phyloP scores from a whole-genome alignment of 352 stramenopile species.

The Phytopythium helicoides region DNA sequence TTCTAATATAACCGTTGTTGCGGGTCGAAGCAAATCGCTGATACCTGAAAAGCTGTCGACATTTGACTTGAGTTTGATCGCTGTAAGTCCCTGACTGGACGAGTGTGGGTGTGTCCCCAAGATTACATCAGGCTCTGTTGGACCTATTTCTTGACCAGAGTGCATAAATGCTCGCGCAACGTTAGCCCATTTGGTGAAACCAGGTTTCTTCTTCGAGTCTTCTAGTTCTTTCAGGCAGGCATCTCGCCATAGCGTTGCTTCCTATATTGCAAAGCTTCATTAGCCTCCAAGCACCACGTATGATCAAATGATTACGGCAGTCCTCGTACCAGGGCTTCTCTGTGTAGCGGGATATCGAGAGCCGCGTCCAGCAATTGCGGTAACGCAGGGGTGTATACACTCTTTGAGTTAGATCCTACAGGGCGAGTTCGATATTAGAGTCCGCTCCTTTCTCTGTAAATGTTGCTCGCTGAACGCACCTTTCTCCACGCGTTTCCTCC shows the following conservation, averaged over 20 bases:
- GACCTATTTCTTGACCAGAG: not conserved
- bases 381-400: not conserved
- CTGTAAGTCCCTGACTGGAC: not conserved
- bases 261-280: slow-evolving; percentile 11
- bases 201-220: slow-evolving; percentile 19
- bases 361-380: not conserved
- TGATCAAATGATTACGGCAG: not conserved
- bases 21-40: slow-evolving; percentile 6
- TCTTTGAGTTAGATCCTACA: not conserved
- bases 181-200: slow-evolving; percentile 35
- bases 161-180: slow-evolving; percentile 34
- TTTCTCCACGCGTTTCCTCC: slow-evolving; percentile 7
- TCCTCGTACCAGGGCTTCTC: slow-evolving; percentile 1
- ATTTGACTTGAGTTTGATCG: slow-evolving; percentile 35
- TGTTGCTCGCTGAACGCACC: too few species aligned
- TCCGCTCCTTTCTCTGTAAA: too few species aligned
- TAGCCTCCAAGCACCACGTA: not conserved
- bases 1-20: not conserved
- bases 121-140: slow-evolving; percentile 14
- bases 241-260: slow-evolving; percentile 34
- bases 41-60: slow-evolving; percentile 44
- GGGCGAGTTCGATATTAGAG: too few species aligned
- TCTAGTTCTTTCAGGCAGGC: slow-evolving; percentile 37
- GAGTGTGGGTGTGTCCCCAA: not conserved
- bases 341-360: not conserved